Evolutionary conservation across 2,329 filamentous ascomycete genomes (phyloP), one percentile per base, ranked within the genome.

Genomic region (Aspergillus intermedius): DNA sequence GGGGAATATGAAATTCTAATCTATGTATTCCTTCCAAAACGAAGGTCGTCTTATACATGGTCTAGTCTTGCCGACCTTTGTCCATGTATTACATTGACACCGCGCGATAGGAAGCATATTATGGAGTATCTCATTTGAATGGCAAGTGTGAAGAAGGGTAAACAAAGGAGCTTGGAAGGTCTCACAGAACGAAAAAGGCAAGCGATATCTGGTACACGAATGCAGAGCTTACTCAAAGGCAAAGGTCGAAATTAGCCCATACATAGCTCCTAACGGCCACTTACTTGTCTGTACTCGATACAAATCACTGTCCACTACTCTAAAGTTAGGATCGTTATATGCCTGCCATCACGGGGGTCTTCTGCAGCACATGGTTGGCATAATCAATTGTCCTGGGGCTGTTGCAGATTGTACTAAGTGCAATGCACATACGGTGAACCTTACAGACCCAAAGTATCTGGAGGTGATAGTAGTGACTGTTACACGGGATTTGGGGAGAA

Each of bases 351-450:
- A 37, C 4, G 7, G n/a, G 34, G 5, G 6, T 17, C n/a, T n/a
- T 13, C 7, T 37, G 15, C 8, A 37, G 7, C 1, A 3, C 34
- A 13, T 37, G 30, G 21, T 34, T 34, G 30, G 9, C 9, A 34
- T 34, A 34, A 10, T 34, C 30, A n/a, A 9, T n/a, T 34, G 30
- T 34, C 13, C 22, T 21, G 47, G 47, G 28, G 45, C 44, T 49
- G 35, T 55, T 32, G 41, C 30, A 48, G 48, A 50, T 54, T 37
- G 41, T 34, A 15, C 42, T 47, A 50, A 30, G 50, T 21, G 21
- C 21, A 3, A 53, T 55, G 52, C 54, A 54, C 47, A 53, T 51
- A 34, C 52, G 50, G 52, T 40, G n/a, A 7, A 17, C 23, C 19
- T 48, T 45, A 48, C 46, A 19, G 42, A 10, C n/a, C 8, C 34